Base-by-base conservation (phyloP, 441 rosid species). In the Gossypium davidsonii region DNA sequence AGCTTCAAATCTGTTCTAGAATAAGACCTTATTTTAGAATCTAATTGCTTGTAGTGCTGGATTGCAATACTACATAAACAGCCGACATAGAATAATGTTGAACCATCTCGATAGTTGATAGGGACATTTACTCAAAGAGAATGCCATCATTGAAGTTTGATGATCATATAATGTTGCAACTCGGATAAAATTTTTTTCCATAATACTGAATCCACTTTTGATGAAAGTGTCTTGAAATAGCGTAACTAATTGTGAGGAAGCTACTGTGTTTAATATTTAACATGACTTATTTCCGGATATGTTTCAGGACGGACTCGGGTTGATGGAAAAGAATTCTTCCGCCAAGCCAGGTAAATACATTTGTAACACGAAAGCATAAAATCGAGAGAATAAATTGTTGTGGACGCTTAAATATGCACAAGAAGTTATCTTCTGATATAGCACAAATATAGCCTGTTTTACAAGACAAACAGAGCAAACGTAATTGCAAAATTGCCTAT, bases 291-390 rank as follows among this genome's bases (percentile, higher is more conserved):
- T 26, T 53, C 59, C 26, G 65, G 55, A 1, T 60, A 44, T 75
- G 67, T 79, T 81, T 78, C 90, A 92, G 98, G 91, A 23, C 78
- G 91, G 80, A 87, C 91, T 75, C 87, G 92, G 52, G 90, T 88
- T 65, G 97, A 91, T 15, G 98, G 97, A 66, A 94, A 90, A 81
- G 97, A 92, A 79, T 88, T 94, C 83, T 90, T 94, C 81, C 95
- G 97, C 53, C 94, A 90, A 89, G 97, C 91, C 85, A 94, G 97
- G 97, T 91, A 83, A 80, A 73, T 39, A 6, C 37, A 51, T 72
- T n/a, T 28, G 21, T 8, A 52, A 6, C 9, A 20, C 55, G 28
- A 63, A 34, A 28, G 46, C 31, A 11, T 59, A n/a, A 55, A 28
- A 15, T 23, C 1, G 9, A n/a, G 68, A 23, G 66, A 46, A 10